A percentile compares a stretch with the other conserved stretches of the same genome.
Conservation (phyloP, 108 stramenopile genomes). For the Skeletonema costatum region DNA sequence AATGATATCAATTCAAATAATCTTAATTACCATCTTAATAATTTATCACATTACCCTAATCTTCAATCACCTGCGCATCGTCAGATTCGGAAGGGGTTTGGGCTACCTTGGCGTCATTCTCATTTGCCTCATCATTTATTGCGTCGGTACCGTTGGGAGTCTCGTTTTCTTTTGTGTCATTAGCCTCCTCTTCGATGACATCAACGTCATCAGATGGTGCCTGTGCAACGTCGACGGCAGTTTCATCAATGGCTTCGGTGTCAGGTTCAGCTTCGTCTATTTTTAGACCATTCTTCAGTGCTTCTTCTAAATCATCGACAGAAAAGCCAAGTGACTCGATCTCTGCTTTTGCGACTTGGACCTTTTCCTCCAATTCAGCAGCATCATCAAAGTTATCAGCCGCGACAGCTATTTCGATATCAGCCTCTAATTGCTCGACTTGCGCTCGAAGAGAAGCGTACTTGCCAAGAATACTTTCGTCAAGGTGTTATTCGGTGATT, state of each 20-base stretch:
- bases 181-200: neutral
- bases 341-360: slow-evolving; percentile 7
- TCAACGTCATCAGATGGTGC: neutral
- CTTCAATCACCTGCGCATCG: neutral
- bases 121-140: neutral
- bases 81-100: neutral
- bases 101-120: neutral
- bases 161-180: neutral
- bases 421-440: slow-evolving; percentile 19
- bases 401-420: slow-evolving; percentile 25
- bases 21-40: neutral
- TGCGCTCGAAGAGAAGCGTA: slow-evolving; percentile 10
- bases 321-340: slow-evolving; percentile 34
- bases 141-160: neutral
- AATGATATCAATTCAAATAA: neutral
- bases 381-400: slow-evolving; percentile 40
- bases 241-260: neutral
- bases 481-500: slow-evolving; percentile 1
- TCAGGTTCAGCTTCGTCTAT: neutral
- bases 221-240: neutral
- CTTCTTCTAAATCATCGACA: slow-evolving; percentile 18
- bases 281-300: neutral
- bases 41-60: neutral
- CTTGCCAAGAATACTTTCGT: slow-evolving; percentile 19
- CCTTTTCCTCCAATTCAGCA: slow-evolving; percentile 38